Base-by-base conservation (phyloP, 148 eudicot species). In the Amaranthus palmeri region DNA sequence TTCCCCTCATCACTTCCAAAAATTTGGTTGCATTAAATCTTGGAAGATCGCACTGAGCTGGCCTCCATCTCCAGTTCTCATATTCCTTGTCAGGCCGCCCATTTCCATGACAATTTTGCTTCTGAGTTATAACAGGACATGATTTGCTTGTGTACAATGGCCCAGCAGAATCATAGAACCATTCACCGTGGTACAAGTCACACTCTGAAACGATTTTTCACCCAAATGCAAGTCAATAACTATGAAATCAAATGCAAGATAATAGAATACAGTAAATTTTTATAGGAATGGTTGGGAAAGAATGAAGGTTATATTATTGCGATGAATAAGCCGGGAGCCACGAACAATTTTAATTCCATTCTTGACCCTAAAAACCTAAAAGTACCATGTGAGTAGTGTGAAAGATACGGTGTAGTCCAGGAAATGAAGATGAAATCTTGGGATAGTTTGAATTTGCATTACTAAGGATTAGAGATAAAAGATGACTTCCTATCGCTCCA, bases 71-170 rank as follows among this genome's bases (percentile, higher is more conserved):
- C 95, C 92, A 93, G 73, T 76, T 87, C 78, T 91, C 96, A 62
- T 93, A 93, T 67, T 88, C 92, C 80, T 91, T 93, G 80, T 93
- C 98, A 25, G 98, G 98, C 83, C 98, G 91, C 74, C 97, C 98
- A 77, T 91, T 93, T 46, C 97, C 97, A 77, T 93, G 98, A 77
- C 98, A 93, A 76, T 93, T 93, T 75, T 93, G 98, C 88, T 79
- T 91, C 80, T 89, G 98, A 17, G 91, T 80, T 70, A 93, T 65
- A 68, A 91, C 72, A 17, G 98, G 98, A 74, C 98, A 93, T 6
- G 92, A 78, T 71, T 87, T 83, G 76, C 88, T 88, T 72, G 91
- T 79, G 86, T 93, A 93, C 74, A 89, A 57, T 58, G 97, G 87
- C 76, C 96, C 98, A 48, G 74, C 17, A 44, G 85, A 17, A 82